Percentiles rank a stretch among this genome's conserved stretches.
Conservation (phyloP, 1,284 basidiomycete genomes). For the Puccinia novopanici region DNA sequence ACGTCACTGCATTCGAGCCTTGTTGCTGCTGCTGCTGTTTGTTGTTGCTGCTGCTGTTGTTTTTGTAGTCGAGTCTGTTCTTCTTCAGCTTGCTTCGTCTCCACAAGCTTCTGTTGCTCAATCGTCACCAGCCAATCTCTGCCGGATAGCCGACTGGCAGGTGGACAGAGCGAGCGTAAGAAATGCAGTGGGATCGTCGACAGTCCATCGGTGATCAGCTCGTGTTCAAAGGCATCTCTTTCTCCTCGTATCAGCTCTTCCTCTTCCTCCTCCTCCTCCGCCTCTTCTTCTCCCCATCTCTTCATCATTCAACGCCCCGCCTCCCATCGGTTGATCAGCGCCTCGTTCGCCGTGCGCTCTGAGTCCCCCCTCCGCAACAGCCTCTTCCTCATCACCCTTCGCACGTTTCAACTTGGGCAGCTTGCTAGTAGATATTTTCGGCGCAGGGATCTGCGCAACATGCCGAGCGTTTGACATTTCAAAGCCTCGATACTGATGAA, state of each 20-base stretch:
- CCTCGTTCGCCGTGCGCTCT: constrained; percentile 12
- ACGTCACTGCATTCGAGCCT: neutral
- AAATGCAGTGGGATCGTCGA: constrained; percentile 49
- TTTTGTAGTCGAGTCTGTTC: neutral
- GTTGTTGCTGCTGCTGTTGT: constrained; percentile 18
- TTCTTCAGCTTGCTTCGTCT: constrained; percentile 8
- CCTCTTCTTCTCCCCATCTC: constrained; percentile 29
- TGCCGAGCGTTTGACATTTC: constrained; percentile 49
- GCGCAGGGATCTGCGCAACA: constrained; percentile 31
- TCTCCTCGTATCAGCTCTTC: constrained; percentile 36
- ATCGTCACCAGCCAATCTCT: constrained; percentile 5
- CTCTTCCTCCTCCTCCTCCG: constrained; percentile 9
- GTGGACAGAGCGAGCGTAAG: constrained; percentile 47
- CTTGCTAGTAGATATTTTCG: constrained; percentile 1
- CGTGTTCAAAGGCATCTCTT: constrained; percentile 49
- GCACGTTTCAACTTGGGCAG: constrained; percentile 5
- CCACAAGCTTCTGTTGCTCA: constrained; percentile 20
- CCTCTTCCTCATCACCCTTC: constrained; percentile 6
- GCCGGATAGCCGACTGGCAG: constrained; percentile 27
- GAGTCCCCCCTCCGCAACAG: constrained; percentile 26
- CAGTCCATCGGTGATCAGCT: constrained; percentile 43
- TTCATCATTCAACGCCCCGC: neutral
- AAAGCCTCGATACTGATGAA: constrained; percentile 49
- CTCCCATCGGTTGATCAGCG: constrained; percentile 12
- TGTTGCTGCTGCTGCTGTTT: constrained; percentile 12